phyloP scores from a whole-genome alignment of 495 filamentous ascomycete genomes.

The Hypoxylon lenormandii region DNA sequence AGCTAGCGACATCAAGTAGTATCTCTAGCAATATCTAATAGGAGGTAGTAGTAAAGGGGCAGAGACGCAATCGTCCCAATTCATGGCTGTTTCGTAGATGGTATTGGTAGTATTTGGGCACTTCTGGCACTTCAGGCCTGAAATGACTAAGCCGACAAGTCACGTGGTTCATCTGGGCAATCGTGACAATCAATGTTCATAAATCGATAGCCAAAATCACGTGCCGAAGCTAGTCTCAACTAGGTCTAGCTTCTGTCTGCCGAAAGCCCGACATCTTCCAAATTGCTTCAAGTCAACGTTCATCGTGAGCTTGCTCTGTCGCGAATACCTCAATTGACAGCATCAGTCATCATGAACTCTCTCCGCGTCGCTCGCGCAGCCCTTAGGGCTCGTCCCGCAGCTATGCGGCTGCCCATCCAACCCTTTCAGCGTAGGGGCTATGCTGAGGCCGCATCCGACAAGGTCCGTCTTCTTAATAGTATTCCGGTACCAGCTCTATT shows the following conservation, averaged over 20 bases:
- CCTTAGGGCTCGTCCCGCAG: constrained; percentile 78
- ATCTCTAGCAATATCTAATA: too few relatives aligned
- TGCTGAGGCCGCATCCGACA: constrained; percentile 90
- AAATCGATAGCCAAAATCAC: constrained; percentile 34
- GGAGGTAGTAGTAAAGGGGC: too few relatives aligned
- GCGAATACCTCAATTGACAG: constrained; percentile 62
- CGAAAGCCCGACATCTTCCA: constrained; percentile 58
- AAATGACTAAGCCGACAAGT: too few relatives aligned
- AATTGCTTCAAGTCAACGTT: constrained; percentile 55
- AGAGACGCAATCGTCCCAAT: too few relatives aligned
- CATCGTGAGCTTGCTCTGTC: constrained; percentile 51
- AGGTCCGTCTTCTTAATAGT: constrained; percentile 57
- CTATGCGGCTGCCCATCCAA: constrained; percentile 75
- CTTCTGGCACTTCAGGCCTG: too few relatives aligned
- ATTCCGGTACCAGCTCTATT: not conserved
- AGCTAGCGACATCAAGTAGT: too few relatives aligned
- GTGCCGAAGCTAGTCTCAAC: constrained; percentile 29
- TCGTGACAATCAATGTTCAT: too few relatives aligned
- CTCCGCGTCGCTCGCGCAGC: constrained; percentile 89
- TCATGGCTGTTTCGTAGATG: too few relatives aligned
- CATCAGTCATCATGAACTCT: constrained; percentile 81
- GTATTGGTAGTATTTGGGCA: too few relatives aligned
- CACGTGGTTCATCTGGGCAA: too few relatives aligned
- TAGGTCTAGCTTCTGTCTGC: constrained; percentile 45
- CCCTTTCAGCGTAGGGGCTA: constrained; percentile 87